Conservation (phyloP, 1,139 yeast species). For the Saccharomyces uvarum region DNA sequence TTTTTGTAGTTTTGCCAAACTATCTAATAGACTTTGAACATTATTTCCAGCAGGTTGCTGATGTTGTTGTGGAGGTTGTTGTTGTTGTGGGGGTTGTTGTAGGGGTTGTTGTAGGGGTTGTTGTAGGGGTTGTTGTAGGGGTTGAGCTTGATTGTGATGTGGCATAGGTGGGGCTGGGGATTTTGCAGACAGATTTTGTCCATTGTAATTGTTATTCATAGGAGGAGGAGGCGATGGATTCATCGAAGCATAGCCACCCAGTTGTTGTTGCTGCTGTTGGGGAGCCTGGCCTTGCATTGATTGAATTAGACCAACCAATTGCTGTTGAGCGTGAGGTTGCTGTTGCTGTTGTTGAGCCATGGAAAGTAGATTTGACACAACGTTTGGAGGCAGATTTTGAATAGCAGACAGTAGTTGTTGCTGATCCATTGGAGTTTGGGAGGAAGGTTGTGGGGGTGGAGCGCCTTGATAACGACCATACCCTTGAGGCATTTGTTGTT, state of each 20-base stretch:
- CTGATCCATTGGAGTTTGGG: conserved; percentile 29
- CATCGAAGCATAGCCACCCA: conserved; percentile 4
- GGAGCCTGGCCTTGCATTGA: conserved; percentile 18
- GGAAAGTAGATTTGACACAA: conserved; percentile 43
- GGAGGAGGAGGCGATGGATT: conserved; percentile 3
- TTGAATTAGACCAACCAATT: conserved; percentile 26
- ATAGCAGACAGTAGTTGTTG: conserved; percentile 34
- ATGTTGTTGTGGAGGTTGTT: conserved; percentile 16
- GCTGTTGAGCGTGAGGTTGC: conserved; percentile 26
- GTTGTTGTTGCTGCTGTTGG: conserved; percentile 12
- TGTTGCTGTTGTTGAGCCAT: conserved; percentile 36
- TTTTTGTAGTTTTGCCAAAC: conserved; percentile 33
- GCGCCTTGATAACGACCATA: conserved; percentile 24
- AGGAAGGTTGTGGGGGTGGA: conserved; percentile 21
- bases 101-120: conserved; percentile 14
- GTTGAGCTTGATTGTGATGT: conserved; percentile 9
- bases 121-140: conserved; percentile 11
- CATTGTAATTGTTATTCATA: not conserved
- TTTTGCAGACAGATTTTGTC: not conserved
- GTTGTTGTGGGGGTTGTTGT: conserved; percentile 16
- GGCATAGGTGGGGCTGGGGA: conserved; percentile 5
- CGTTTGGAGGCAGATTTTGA: conserved; percentile 45
- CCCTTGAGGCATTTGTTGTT: conserved; percentile 15
- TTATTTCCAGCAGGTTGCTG: conserved; percentile 24
- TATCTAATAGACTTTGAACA: conserved; percentile 34